Evolutionary conservation across 441 rosid genomes (phyloP).

Genomic region (Eruca vesicaria): DNA sequence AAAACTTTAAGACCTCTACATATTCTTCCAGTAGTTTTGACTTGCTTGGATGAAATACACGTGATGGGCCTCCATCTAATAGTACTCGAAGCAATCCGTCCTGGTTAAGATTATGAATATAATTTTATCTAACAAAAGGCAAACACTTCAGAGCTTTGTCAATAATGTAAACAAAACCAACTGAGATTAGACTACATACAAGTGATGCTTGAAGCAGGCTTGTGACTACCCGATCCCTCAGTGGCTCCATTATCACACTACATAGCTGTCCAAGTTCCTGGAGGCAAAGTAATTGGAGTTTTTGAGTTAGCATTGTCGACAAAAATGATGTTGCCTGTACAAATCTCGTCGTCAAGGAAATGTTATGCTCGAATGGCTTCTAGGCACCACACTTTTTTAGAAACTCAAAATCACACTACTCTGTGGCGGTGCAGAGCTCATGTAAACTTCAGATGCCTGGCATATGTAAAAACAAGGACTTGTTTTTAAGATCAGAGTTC

Average conservation of each 20-base stretch:
- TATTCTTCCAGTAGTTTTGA: slow-evolving; percentile 85
- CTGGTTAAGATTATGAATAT: slow-evolving; percentile 41
- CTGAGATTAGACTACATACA: slow-evolving; percentile 43
- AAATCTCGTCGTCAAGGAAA: background rate
- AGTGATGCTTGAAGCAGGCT: slow-evolving; percentile 95
- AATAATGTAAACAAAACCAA: slow-evolving; percentile 5
- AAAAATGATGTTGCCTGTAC: background rate
- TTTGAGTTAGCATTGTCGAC: slow-evolving; percentile 12
- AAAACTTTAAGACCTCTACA: slow-evolving; percentile 84
- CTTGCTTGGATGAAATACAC: slow-evolving; percentile 69
- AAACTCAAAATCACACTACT: too few relatives aligned
- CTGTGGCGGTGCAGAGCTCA: too few relatives aligned
- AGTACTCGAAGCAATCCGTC: slow-evolving; percentile 87
- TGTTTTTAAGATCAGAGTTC: slow-evolving; percentile 18
- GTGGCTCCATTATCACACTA: slow-evolving; percentile 72
- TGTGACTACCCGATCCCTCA: slow-evolving; percentile 93
- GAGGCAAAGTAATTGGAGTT: slow-evolving; percentile 4
- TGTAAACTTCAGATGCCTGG: slow-evolving; percentile 1
- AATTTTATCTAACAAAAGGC: slow-evolving; percentile 16
- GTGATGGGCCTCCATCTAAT: slow-evolving; percentile 81
- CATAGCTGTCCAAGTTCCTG: slow-evolving; percentile 93
- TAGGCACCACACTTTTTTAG: slow-evolving; percentile 3
- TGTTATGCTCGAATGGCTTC: background rate
- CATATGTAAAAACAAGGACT: background rate
- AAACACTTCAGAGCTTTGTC: slow-evolving; percentile 19